A percentile compares a stretch with the other conserved stretches of the same genome.
phyloP scores from a whole-genome alignment of 2,329 filamentous ascomycete genomes.

The Ophiostoma tasmaniense region DNA sequence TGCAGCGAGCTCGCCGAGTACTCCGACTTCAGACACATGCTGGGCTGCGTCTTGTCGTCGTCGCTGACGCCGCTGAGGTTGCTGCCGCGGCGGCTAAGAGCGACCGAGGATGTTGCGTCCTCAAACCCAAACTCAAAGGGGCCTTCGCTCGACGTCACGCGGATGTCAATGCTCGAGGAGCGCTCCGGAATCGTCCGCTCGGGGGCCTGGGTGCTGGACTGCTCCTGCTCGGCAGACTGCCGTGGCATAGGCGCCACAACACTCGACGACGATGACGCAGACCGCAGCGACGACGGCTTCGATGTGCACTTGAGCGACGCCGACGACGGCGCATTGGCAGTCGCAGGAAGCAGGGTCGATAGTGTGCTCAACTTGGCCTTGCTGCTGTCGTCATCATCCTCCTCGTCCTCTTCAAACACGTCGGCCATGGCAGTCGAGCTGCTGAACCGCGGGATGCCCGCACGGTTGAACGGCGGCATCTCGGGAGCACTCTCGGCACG shows the following conservation, averaged over 20 bases:
- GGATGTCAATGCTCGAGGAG: constrained; percentile 21
- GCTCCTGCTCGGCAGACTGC: constrained; percentile 4
- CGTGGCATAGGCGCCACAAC: neutral
- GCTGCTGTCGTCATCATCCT: constrained; percentile 35
- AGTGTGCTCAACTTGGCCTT: neutral
- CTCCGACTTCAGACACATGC: constrained; percentile 38
- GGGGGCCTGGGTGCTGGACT: neutral
- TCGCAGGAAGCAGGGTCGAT: neutral
- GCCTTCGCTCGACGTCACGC: constrained; percentile 18
- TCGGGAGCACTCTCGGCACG: constrained; percentile 75
- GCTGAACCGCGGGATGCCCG: constrained; percentile 53
- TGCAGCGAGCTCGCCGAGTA: constrained; percentile 43
- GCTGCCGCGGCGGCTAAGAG: constrained; percentile 38
- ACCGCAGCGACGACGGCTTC: constrained; percentile 10
- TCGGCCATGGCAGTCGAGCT: constrained; percentile 72
- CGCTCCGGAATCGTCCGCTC: neutral
- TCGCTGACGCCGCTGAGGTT: constrained; percentile 40
- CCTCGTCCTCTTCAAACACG: constrained; percentile 79
- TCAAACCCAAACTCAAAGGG: constrained; percentile 14
- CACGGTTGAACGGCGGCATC: constrained; percentile 63
- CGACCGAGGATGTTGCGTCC: constrained; percentile 21
- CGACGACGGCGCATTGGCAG: neutral
- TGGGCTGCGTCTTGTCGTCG: constrained; percentile 29
- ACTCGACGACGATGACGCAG: constrained; percentile 8
- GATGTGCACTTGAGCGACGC: constrained; percentile 5